Evolutionary conservation across 768 basidiomycete species (phyloP), one percentile per base, ranked within the genome.

Genomic region (Mycena latifolia): DNA sequence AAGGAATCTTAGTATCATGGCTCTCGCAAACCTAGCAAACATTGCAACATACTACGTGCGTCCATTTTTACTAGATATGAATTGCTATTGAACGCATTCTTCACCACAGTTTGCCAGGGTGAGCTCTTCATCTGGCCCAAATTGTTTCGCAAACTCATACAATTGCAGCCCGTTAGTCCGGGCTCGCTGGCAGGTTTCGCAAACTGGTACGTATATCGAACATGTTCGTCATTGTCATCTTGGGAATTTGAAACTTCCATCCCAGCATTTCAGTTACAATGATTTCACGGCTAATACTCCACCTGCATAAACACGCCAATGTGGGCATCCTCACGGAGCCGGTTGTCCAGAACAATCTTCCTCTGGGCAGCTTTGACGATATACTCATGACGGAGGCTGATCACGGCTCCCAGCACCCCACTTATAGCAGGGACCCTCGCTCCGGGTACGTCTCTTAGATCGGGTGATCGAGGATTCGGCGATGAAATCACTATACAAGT

Each of bases 261-360:
- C n/a, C n/a, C 48, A 52, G 51, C 31, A 24, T 52, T n/a, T 52
- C 51, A 12, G 66, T 78, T 10, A 75, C 75, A 9, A 71, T 81
- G 70, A 75, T 79, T 66, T 80, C 79, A 12, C 77, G 79, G 20
- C 74, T 81, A 18, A 77, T 81, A 61, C 77, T 81, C 50, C 80
- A 81, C 71, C 72, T 81, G 18, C 74, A 80, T 65, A 63, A 71
- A 55, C 69, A 69, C 55, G 75, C 74, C 4, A 33, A 39, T n/a
- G 18, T 18, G 17, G 63, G 55, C 8, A 33, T 64, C 20, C 31
- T 53, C 25, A 63, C 5, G 28, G 28, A 61, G 15, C 10, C 2
- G 14, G 41, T 29, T 17, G 35, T 28, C 18, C 25, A 15, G 15
- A 3, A 20, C 10, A 50, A 59, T 22, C 3, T 35, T 15, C 45